Base-by-base conservation (phyloP, 106 monocot species). In the Dioscorea zingiberensis region DNA sequence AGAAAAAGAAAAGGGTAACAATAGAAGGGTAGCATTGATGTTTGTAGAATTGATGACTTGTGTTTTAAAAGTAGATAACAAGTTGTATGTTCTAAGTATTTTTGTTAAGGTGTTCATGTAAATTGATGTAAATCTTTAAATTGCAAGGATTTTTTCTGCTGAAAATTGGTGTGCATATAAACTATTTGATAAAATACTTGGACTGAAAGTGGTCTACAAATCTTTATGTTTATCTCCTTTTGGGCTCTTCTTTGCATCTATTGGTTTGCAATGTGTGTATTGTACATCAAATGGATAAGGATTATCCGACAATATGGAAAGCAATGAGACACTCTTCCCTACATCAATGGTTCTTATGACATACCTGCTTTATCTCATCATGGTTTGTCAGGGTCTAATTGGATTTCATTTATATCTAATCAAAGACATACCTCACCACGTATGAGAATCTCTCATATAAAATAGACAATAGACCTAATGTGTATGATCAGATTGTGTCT, bases 381-480 rank as follows among this genome's bases (percentile, higher is more conserved):
- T 98, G 97, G 97, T 98, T 98, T 78, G 97, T 98, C 47, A 92
- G 47, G 92, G 97, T 16, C 84, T 98, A 47, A 88, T 88, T 22
- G 88, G 85, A 38, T 98, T 98, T 71, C 97, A 98, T 74, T 74
- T 78, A n/a, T 98, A 98, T 66, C 92, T 98, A 17, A 98, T 98
- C 7, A n/a, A 63, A 83, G 77, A 82, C 92, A 58, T 92, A 98
- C 63, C 81, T 92, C 92, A 98, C 97, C 4, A 98, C 97, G 1
- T 89, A 98, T 45, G 97, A 98, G 69, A 98, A 98, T 62, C 89
- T 92, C 74, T 75, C 88, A 14, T 97, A 97, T 74, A 80, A 88
- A 77, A 45, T 77, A 8, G 88, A 92, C 69, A 84, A 62, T 73
- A 71, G 88, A 44, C 69, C 67, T 38, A 98, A 83, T 55, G 74